Percentiles rank a stretch among this genome's conserved stretches.
Evolutionary conservation across 1,284 basidiomycete genomes (phyloP).

Genomic region (Dichomitus squalens): DNA sequence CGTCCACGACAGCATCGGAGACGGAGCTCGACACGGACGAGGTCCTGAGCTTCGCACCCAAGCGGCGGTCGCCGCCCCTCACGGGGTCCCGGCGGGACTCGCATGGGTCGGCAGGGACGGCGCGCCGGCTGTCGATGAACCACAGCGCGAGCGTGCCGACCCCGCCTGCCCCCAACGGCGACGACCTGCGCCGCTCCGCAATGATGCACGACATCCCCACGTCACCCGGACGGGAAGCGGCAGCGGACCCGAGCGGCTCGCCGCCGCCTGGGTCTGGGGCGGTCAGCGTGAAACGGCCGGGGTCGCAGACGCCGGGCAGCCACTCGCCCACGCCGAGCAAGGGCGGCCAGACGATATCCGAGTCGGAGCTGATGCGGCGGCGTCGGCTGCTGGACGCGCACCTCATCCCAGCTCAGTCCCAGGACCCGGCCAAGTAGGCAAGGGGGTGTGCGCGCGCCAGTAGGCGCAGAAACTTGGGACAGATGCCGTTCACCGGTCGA

Average conservation of each 20-base stretch:
- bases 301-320: not conserved
- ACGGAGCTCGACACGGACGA: conserved; percentile 58
- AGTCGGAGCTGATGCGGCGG: conserved; percentile 79
- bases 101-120: conserved; percentile 19
- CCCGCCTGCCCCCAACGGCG: not conserved
- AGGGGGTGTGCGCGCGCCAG: conserved; percentile 5
- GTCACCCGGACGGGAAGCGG: not conserved
- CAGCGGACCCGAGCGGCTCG: not conserved
- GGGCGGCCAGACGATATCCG: conserved; percentile 68
- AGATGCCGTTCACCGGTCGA: too few species aligned
- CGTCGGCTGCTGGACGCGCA: conserved; percentile 71
- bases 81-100: conserved; percentile 14
- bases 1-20: conserved; percentile 32
- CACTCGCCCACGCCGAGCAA: conserved; percentile 26
- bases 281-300: not conserved
- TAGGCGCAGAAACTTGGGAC: not conserved
- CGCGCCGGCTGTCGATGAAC: conserved; percentile 11
- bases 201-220: conserved; percentile 16
- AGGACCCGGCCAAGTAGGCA: conserved; percentile 17
- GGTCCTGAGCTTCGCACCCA: conserved; percentile 70
- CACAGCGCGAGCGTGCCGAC: not conserved
- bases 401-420: conserved; percentile 35
- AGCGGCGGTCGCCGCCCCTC: conserved; percentile 47
- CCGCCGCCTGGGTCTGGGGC: not conserved
- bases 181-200: conserved; percentile 10